Base-by-base conservation (phyloP, 2,329 filamentous ascomycete species). In the Biscogniauxia marginata region DNA sequence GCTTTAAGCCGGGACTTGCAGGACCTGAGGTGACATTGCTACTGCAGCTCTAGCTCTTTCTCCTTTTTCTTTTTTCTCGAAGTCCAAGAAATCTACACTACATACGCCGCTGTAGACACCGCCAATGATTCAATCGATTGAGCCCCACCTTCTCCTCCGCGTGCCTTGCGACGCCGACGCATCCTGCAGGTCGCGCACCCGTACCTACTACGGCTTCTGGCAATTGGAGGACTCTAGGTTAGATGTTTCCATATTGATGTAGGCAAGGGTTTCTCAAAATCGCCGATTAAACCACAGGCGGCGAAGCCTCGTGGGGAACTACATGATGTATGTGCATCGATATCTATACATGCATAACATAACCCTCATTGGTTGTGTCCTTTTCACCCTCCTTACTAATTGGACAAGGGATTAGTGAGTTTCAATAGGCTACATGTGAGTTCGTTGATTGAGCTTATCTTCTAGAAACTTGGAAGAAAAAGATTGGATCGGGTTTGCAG, bases 371-470 rank as follows among this genome's bases (percentile, higher is more conserved):
- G n/a, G n/a, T n/a, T n/a, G n/a, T n/a, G n/a, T n/a, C n/a, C n/a
- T n/a, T n/a, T n/a, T n/a, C 39, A 43, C 43, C 47, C 47, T 49
- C 39, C 22, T 55, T 50, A 23, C 20, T n/a, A n/a, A n/a, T n/a
- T n/a, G n/a, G n/a, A n/a, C n/a, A n/a, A n/a, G n/a, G n/a, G n/a
- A n/a, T n/a, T n/a, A n/a, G n/a, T n/a, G n/a, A n/a, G n/a, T n/a
- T n/a, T n/a, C n/a, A n/a, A n/a, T n/a, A n/a, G n/a, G n/a, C n/a
- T n/a, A 39, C 11, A 39, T 39, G 30, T 39, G n/a, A n/a, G n/a
- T n/a, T n/a, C n/a, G n/a, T n/a, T n/a, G n/a, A n/a, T n/a, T 39
- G 30, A n/a, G 30, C 30, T 39, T 39, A 39, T 39, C 30, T 39
- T 39, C 30, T 39, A 39, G 30, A 39, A 39, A 39, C 30, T 39